A percentile compares a stretch with the other conserved stretches of the same genome.
Evolutionary conservation across 1,284 basidiomycete genomes (phyloP).

Genomic region (Mycosarcoma maydis): DNA sequence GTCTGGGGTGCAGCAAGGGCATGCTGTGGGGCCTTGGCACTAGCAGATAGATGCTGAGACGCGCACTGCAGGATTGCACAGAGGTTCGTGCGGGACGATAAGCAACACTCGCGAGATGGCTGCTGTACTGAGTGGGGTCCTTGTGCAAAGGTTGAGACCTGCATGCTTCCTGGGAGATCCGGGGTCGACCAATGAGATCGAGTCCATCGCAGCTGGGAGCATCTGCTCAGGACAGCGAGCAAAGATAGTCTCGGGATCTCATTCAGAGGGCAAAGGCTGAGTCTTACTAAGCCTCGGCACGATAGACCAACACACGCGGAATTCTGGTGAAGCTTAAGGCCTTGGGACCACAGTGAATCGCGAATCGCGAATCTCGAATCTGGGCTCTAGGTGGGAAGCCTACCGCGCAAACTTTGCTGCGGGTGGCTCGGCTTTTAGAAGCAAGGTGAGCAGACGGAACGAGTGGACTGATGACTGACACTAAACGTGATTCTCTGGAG

Average conservation of each 20-base stretch:
- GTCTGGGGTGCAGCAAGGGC: conserved; percentile 15
- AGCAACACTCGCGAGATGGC: conserved; percentile 1
- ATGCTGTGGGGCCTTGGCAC: neutral
- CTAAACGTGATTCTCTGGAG: no score
- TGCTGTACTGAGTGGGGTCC: no score
- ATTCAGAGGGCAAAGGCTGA: neutral
- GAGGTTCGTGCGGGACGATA: neutral
- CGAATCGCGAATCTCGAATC: neutral
- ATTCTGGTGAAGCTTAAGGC: neutral
- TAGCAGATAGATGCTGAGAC: neutral
- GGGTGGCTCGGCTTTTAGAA: neutral
- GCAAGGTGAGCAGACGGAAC: no score
- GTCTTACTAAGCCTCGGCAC: neutral
- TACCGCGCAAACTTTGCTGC: neutral
- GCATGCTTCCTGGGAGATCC: conserved; percentile 12
- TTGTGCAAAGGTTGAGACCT: no score
- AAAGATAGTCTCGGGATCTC: neutral
- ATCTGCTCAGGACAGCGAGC: conserved; percentile 1
- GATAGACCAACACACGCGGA: neutral
- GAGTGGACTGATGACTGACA: no score
- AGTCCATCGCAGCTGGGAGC: conserved; percentile 10
- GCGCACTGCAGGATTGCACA: conserved; percentile 5
- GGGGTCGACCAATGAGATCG: conserved; percentile 37
- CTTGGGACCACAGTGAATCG: no score
- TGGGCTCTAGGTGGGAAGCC: neutral